Percentiles rank a stretch among this genome's conserved stretches.
Conservation (phyloP, 2,329 filamentous ascomycete genomes). For the Cladosporium sp. region DNA sequence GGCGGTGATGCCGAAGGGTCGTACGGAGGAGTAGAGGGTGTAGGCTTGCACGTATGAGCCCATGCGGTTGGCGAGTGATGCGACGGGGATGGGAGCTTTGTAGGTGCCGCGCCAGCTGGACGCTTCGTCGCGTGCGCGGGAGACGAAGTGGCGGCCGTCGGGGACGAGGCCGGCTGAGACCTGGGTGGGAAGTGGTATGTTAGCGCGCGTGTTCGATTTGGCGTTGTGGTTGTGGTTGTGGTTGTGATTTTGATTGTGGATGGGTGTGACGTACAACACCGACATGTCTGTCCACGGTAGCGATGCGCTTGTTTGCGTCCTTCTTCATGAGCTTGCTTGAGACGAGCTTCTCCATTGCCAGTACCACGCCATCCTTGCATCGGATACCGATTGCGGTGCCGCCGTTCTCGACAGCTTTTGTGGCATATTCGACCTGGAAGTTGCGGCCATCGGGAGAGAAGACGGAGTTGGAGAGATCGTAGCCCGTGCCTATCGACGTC, state of each 20-base stretch:
- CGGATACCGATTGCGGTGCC: conserved; percentile 94
- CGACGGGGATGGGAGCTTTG: conserved; percentile 88
- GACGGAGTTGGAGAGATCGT: conserved; percentile 99
- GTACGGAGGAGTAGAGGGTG: conserved; percentile 94
- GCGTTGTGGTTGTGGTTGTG: neutral
- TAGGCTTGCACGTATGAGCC: conserved; percentile 96
- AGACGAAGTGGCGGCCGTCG: conserved; percentile 92
- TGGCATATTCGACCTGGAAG: conserved; percentile 97
- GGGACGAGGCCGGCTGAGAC: conserved; percentile 92
- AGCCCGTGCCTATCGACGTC: conserved; percentile 99
- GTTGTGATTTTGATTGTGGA: neutral
- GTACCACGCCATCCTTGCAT: conserved; percentile 94
- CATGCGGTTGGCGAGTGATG: conserved; percentile 87
- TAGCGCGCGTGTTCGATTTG: neutral
- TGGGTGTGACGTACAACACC: conserved; percentile 71
- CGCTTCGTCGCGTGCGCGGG: conserved; percentile 90
- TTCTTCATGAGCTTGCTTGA: conserved; percentile 93
- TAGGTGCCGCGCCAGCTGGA: conserved; percentile 87
- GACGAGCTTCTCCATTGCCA: conserved; percentile 96
- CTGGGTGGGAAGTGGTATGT: conserved; percentile 49
- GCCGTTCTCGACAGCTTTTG: conserved; percentile 97
- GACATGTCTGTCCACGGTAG: conserved; percentile 88
- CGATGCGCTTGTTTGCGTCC: conserved; percentile 95
- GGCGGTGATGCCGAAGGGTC: conserved; percentile 93
- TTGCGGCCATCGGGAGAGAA: conserved; percentile 99